Evolutionary conservation across 2,329 filamentous ascomycete species (phyloP).

Genomic region (Pseudocercospora fijiensis): DNA sequence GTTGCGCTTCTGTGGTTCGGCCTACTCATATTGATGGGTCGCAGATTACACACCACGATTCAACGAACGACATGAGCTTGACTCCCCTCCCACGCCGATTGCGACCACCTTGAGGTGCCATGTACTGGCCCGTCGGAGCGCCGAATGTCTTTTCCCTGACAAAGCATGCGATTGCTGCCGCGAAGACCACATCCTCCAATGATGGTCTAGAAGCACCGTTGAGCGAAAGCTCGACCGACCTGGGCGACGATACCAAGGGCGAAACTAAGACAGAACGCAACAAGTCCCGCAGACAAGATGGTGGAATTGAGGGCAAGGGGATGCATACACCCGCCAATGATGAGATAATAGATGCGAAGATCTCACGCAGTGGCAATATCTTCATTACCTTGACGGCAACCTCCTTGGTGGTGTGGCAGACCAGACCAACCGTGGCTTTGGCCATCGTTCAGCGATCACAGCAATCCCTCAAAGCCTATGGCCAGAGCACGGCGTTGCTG

Average conservation of each 20-base stretch:
- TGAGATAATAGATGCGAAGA: constrained; percentile 68
- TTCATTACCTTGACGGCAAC: constrained; percentile 86
- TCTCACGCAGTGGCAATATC: constrained; percentile 75
- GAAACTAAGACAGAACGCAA: neutral
- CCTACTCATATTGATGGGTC: neutral
- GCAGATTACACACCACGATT: too few species aligned
- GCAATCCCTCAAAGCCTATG: constrained; percentile 77
- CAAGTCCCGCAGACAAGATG: neutral
- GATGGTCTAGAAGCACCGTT: constrained; percentile 49
- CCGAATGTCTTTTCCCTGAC: constrained; percentile 78
- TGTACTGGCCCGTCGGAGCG: constrained; percentile 91
- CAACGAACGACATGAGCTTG: constrained; percentile 5
- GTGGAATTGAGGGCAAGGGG: neutral
- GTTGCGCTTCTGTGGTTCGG: too few species aligned
- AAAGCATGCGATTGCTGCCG: constrained; percentile 57
- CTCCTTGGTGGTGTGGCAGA: constrained; percentile 93
- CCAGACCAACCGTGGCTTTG: constrained; percentile 84
- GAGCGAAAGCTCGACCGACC: constrained; percentile 4
- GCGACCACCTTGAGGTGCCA: constrained; percentile 45
- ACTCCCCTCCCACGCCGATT: constrained; percentile 10
- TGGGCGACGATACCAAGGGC: constrained; percentile 13
- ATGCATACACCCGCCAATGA: neutral
- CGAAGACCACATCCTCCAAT: constrained; percentile 58
- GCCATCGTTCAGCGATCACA: constrained; percentile 80
- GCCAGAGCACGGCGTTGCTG: constrained; percentile 77